Evolutionary conservation across 2,329 filamentous ascomycete genomes (phyloP).

Genomic region (Sporothrix inflata): DNA sequence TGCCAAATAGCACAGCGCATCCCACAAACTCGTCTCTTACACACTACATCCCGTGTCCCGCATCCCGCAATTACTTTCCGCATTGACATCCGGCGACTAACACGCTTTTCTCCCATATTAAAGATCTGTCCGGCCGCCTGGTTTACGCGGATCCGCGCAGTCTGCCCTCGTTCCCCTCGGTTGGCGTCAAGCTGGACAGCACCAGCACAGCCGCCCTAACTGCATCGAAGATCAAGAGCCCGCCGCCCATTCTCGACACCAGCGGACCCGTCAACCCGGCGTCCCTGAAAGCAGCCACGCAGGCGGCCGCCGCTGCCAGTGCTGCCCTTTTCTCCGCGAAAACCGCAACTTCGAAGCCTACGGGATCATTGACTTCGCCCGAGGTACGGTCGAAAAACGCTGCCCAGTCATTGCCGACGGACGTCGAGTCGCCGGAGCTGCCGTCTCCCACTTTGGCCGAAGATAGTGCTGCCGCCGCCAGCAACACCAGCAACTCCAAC

Average conservation of each 20-base stretch:
- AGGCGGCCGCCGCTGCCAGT: conserved; percentile 31
- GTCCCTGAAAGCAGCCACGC: conserved; percentile 32
- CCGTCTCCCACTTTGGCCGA: conserved; percentile 63
- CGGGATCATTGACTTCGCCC: not conserved
- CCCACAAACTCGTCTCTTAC: conserved; percentile 1
- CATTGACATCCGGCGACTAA: conserved; percentile 6
- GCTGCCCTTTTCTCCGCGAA: conserved; percentile 23
- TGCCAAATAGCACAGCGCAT: not conserved
- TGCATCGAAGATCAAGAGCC: conserved; percentile 26
- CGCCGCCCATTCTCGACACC: conserved; percentile 22
- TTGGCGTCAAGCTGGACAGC: conserved; percentile 57
- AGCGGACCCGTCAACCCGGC: conserved; percentile 24
- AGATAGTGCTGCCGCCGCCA: conserved; percentile 15
- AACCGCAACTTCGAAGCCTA: not conserved
- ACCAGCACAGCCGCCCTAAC: conserved; percentile 25
- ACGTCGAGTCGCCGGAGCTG: not conserved
- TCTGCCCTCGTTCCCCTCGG: conserved; percentile 73
- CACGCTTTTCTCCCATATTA: not conserved
- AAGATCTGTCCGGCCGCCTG: conserved; percentile 48
- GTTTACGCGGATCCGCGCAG: conserved; percentile 74
- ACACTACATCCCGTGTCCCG: not conserved
- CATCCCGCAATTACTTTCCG: not conserved
- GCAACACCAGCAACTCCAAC: conserved; percentile 51
- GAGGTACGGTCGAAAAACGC: conserved; percentile 27
- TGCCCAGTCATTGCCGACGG: not conserved